Evolutionary conservation across 2,329 filamentous ascomycete species (phyloP).

Genomic region (Hymenoscyphus infarciens): DNA sequence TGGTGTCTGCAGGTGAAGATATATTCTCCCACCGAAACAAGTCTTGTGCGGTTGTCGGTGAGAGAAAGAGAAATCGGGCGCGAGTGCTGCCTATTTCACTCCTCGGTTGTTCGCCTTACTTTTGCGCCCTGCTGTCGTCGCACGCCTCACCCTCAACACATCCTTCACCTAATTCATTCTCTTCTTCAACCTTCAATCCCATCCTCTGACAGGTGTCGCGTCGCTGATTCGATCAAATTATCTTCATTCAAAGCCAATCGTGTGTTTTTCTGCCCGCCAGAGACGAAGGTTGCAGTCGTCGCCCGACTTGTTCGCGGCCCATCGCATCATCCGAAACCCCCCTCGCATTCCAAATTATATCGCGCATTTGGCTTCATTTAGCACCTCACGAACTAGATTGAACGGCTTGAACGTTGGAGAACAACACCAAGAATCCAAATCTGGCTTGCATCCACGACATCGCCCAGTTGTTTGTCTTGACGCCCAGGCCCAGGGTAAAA

Average conservation of each 20-base stretch:
- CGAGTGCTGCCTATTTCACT: conserved; percentile 13
- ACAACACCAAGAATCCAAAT: background rate
- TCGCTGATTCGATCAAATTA: conserved; percentile 14
- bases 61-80: background rate
- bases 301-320: conserved; percentile 17
- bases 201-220: background rate
- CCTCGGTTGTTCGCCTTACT: conserved; percentile 26
- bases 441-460: background rate
- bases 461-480: conserved; percentile 3
- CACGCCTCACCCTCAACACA: conserved; percentile 17
- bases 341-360: conserved; percentile 21
- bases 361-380: conserved; percentile 22
- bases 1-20: background rate
- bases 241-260: conserved; percentile 1
- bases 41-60: background rate
- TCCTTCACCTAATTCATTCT: conserved; percentile 5
- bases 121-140: conserved; percentile 12
- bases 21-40: background rate
- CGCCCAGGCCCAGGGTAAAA: conserved; percentile 12
- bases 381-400: conserved; percentile 16
- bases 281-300: conserved; percentile 1
- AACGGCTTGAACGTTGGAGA: conserved; percentile 9
- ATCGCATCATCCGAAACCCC: conserved; percentile 8
- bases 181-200: conserved; percentile 3
- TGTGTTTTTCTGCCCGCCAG: conserved; percentile 9